Conservation (phyloP, 2,329 filamentous ascomycete species). For the Nannizzia gypsea region DNA sequence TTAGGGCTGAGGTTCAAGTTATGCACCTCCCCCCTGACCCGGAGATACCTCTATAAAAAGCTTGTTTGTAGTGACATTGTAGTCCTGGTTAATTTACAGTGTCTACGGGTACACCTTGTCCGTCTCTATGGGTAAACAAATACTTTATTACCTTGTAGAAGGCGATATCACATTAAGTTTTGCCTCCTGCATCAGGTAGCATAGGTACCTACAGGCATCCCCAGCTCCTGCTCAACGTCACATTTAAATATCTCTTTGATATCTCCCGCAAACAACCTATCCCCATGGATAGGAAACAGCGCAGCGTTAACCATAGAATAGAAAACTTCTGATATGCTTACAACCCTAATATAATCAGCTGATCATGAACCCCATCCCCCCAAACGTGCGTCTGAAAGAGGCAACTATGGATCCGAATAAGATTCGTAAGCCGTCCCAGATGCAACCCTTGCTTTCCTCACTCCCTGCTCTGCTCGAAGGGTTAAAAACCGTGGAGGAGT, state of each 20-base stretch:
- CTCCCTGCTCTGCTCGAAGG: not conserved
- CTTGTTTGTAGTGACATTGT: not conserved
- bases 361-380: not conserved
- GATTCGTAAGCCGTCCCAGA: not conserved
- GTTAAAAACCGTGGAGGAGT: not conserved
- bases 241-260: not conserved
- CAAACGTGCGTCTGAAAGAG: not conserved
- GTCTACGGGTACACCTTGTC: not conserved
- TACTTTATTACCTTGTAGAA: not conserved
- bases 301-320: not conserved
- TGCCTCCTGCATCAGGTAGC: not conserved
- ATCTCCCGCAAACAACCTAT: not conserved
- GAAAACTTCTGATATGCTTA: too few relatives aligned
- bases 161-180: not conserved
- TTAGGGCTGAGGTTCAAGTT: not conserved
- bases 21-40: not conserved
- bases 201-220: not conserved
- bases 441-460: too few relatives aligned
- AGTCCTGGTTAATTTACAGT: not conserved
- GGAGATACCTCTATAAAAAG: conserved; percentile 2
- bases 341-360: not conserved
- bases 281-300: not conserved
- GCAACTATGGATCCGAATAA: not conserved
- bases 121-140: not conserved
- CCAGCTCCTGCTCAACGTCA: not conserved